Evolutionary conservation across 331 rosid species (phyloP), one percentile per base, ranked within the genome.

Genomic region (Rosa hybrid): DNA sequence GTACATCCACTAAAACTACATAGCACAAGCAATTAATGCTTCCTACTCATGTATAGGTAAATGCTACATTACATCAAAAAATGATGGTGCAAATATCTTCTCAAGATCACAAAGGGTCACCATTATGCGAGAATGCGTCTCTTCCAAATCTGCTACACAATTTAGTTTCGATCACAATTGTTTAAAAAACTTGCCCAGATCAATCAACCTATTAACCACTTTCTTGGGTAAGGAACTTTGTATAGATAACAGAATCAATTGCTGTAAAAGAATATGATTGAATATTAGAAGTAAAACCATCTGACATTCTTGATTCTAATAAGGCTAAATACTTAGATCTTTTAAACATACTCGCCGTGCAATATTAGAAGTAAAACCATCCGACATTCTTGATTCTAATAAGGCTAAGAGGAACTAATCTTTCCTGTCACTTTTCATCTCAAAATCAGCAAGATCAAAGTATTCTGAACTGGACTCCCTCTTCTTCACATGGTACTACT

Each of bases 1-100:
- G 54, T 65, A 77, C 62, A 77, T 63, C 72, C 49, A 64, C 4
- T 45, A 18, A 76, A 41, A 51, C 7, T 59, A 44, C 4, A 76
- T 34, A 0, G 27, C 48, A 4, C n/a, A 12, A n/a, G 1, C 73
- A 14, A 30, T 74, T n/a, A 73, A 1, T 6, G 56, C 59, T 76
- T 76, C 21, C 17, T 30, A 30, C 34, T 30, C 34, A 30, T 30
- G 34, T 30, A 30, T 30, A 1, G 34, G 34, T 30, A 30, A 30
- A 30, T 30, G 34, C 34, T 30, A 0, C 34, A 30, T 30, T 30
- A 30, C 34, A 2, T 30, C 34, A 30, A 30, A 30, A 30, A 30
- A 30, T 30, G 34, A 30, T 30, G 27, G 45, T 11, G n/a, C 13
- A 53, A 74, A 74, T 4, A 54, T 34, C 14, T 17, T 53, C 10